Base-by-base conservation (phyloP, 2,329 filamentous ascomycete genomes). In the Cephalotrichum gorgonifer region DNA sequence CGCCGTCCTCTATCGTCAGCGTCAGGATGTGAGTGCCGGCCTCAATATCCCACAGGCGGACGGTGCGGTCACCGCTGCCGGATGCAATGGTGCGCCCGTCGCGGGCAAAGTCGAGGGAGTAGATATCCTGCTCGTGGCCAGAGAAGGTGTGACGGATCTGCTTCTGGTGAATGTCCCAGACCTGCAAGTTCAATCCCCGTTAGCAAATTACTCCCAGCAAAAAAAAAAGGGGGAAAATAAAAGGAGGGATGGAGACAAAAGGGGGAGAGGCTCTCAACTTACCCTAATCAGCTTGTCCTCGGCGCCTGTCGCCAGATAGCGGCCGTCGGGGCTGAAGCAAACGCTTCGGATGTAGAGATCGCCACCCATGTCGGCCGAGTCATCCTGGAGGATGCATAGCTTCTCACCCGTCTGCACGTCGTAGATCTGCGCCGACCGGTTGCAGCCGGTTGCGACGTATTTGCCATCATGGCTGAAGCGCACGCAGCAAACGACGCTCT, bases 91-190 rank as follows among this genome's bases (percentile, higher is more conserved):
- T 89, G 48, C 88, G 85, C 33, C 91, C 91, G 58, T 96, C 94
- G 39, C 88, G 84, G 28, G 91, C 87, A 66, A 95, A 98, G 67
- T 97, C 93, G 4, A 97, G 75, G 5, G 88, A 95, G 68, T 97
- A 97, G 54, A 98, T 98, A 57, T 98, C 93, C 67, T 98, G 91
- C 67, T 98, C 93, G 67, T 98, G 93, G 23, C 93, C 93, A n/a
- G 83, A 78, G 69, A 98, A 97, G 35, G 88, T 88, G 62, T 93
- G 88, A 60, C 89, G 87, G 63, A 98, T 97, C 8, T 80, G 83
- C 57, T 88, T 79, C 50, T 73, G 78, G 49, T 78, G 75, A 57
- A 98, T 97, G 64, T 98, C 93, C 93, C 93, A 98, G 47, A 98
- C 88, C 86, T 91, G 56, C 23, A 44, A 38, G 44, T 7, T n/a